Conservation (phyloP, 2,329 filamentous ascomycete genomes). For the Aspergillus latus region DNA sequence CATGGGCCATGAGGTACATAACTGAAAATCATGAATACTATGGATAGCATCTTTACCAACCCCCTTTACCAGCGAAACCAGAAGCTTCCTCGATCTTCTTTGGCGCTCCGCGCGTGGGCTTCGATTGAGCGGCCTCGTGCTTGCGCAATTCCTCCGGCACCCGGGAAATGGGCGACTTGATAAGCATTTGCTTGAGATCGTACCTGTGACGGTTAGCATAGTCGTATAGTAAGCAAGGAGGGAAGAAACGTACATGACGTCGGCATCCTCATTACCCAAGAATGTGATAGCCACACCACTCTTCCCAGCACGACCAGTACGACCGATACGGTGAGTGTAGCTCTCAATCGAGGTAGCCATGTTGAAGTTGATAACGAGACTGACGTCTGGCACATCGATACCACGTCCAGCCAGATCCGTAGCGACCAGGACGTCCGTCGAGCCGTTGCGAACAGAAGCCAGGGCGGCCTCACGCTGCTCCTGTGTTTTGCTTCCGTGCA, state of each 20-base stretch:
- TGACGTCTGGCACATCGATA: slow-evolving; percentile 96
- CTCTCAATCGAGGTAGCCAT: slow-evolving; percentile 92
- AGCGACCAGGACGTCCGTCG: slow-evolving; percentile 85
- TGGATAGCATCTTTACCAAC: slow-evolving; percentile 25
- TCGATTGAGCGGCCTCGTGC: slow-evolving; percentile 89
- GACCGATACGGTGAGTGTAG: slow-evolving; percentile 94
- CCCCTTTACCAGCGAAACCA: slow-evolving; percentile 38
- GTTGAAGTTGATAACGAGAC: slow-evolving; percentile 96
- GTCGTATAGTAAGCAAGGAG: background rate
- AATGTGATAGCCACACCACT: slow-evolving; percentile 96
- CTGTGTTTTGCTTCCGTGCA: slow-evolving; percentile 96
- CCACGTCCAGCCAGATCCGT: slow-evolving; percentile 94
- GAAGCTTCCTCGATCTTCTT: slow-evolving; percentile 50
- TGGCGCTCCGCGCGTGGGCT: slow-evolving; percentile 52
- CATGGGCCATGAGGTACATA: background rate
- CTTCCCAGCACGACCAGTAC: slow-evolving; percentile 96
- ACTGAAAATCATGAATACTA: background rate
- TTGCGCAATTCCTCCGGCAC: slow-evolving; percentile 88
- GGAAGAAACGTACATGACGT: slow-evolving; percentile 66
- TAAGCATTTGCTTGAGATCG: slow-evolving; percentile 92
- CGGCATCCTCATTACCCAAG: slow-evolving; percentile 82
- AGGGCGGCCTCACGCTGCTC: slow-evolving; percentile 95
- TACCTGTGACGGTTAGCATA: slow-evolving; percentile 47
- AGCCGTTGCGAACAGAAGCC: slow-evolving; percentile 74
- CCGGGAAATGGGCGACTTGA: slow-evolving; percentile 81